Evolutionary conservation across 2,329 filamentous ascomycete species (phyloP).

Genomic region (Aspergillus sp.): DNA sequence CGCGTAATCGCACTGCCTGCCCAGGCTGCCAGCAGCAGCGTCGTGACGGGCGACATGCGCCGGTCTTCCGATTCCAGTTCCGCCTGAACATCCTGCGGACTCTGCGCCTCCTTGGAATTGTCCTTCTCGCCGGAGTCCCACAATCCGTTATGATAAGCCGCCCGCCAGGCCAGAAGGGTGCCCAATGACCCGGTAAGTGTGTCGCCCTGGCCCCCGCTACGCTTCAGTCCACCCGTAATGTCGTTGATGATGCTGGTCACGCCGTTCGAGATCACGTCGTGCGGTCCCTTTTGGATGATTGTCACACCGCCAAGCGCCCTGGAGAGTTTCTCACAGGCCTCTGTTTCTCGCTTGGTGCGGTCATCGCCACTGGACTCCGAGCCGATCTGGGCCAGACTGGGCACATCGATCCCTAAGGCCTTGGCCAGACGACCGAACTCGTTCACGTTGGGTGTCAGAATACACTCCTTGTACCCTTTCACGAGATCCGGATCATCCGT

Average conservation of each 20-base stretch:
- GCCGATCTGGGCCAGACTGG: conserved; percentile 35
- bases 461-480: conserved; percentile 75
- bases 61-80: conserved; percentile 46
- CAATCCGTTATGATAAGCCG: conserved; percentile 77
- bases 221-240: conserved; percentile 77
- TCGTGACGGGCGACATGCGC: conserved; percentile 60
- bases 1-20: conserved; percentile 85
- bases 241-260: conserved; percentile 73
- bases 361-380: conserved; percentile 38
- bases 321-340: conserved; percentile 69
- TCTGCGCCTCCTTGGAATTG: conserved; percentile 31
- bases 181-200: conserved; percentile 87
- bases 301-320: conserved; percentile 81
- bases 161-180: conserved; percentile 84
- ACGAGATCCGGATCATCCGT: conserved; percentile 74
- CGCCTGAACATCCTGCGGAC: conserved; percentile 41
- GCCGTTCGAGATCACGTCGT: conserved; percentile 82
- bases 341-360: conserved; percentile 50
- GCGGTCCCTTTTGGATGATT: conserved; percentile 82
- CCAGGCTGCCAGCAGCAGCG: conserved; percentile 75
- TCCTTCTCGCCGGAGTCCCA: conserved; percentile 60
- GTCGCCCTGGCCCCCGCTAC: conserved; percentile 92
- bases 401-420: conserved; percentile 65
- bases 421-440: conserved; percentile 85
- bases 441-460: conserved; percentile 92